A percentile compares a stretch with the other conserved stretches of the same genome.
Evolutionary conservation across 2,329 filamentous ascomycete species (phyloP).

Genomic region (Aspergillus sp.): DNA sequence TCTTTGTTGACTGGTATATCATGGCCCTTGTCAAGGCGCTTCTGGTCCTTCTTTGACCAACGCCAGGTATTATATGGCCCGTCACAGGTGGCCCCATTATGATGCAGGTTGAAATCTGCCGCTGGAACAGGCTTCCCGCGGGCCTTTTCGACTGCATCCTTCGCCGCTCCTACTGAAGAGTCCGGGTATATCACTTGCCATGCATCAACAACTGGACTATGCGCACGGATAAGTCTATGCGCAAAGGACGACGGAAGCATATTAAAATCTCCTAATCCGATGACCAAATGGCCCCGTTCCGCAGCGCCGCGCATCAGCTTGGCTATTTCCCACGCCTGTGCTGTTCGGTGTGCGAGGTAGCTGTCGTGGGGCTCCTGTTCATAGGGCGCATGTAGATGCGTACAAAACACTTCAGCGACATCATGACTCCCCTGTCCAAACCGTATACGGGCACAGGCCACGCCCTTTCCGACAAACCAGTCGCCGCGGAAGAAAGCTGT

Average conservation of each 20-base stretch:
- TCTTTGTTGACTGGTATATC: constrained; percentile 65
- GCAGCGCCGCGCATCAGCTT: constrained; percentile 82
- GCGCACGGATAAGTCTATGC: constrained; percentile 76
- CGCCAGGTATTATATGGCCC: constrained; percentile 89
- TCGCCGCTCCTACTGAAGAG: constrained; percentile 73
- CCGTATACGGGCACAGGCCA: constrained; percentile 78
- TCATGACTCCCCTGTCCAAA: constrained; percentile 63
- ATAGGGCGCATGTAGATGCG: constrained; percentile 88
- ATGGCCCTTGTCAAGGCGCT: constrained; percentile 64
- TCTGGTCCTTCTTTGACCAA: constrained; percentile 72
- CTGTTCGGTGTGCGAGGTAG: constrained; percentile 85
- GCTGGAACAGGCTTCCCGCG: constrained; percentile 69
- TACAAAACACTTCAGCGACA: constrained; percentile 86
- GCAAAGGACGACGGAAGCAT: constrained; percentile 86
- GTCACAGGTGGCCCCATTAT: constrained; percentile 87
- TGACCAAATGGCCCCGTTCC: constrained; percentile 76
- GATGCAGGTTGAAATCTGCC: constrained; percentile 72
- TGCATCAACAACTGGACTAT: constrained; percentile 74
- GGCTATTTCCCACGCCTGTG: constrained; percentile 92
- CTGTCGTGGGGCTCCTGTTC: constrained; percentile 75
- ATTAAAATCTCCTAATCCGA: constrained; percentile 93
- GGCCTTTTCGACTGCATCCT: constrained; percentile 65
- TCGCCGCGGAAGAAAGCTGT: constrained; percentile 93
- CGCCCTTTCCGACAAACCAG: constrained; percentile 94
- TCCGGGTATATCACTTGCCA: constrained; percentile 85